Evolutionary conservation across 257 asterid species (phyloP), one percentile per base, ranked within the genome.

Genomic region (Jacaranda mimosifolia): DNA sequence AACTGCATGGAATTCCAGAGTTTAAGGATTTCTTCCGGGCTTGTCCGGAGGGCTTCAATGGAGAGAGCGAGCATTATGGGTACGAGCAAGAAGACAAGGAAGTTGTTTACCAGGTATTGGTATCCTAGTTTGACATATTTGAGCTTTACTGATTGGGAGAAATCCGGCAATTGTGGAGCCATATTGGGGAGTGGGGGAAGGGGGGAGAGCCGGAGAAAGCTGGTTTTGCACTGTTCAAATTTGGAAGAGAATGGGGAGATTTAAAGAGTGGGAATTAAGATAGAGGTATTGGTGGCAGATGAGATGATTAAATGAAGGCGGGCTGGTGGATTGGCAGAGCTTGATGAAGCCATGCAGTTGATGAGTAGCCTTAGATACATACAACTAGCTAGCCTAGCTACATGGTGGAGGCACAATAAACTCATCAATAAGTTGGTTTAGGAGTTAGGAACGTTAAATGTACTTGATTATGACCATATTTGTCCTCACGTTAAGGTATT

Each of bases 21-120:
- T 0, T 14, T 7, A 12, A 77, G 6, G 1, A 86, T 3, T 0
- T 85, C 80, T 4, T 79, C 73, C 0, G 90, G 90, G 14, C 49
- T 69, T 0, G 52, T 66, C 4, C 66, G 79, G 6, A 70, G 68
- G 58, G 81, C 32, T 52, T 83, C 68, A 45, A 86, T 51, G 38
- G 81, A 10, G 12, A 88, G 64, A 6, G 82, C 51, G 3, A 69
- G 1, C 10, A 74, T 75, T 9, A 84, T 53, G 0, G 91, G 89
- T 7, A 82, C 1, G 5, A 88, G 78, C 43, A 81, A 36, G 82
- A 85, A 63, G 15, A 63, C 0, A 35, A 88, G 68, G 39, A 90
- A 67, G 80, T 88, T 38, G 90, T 86, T 86, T 6, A 79, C 81
- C 7, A 86, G 82, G 78, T 60, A 83, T 17, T 83, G 91, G 80